Base-by-base conservation (phyloP, 805 yeast genomes). In the Geotrichum ghanense region DNA sequence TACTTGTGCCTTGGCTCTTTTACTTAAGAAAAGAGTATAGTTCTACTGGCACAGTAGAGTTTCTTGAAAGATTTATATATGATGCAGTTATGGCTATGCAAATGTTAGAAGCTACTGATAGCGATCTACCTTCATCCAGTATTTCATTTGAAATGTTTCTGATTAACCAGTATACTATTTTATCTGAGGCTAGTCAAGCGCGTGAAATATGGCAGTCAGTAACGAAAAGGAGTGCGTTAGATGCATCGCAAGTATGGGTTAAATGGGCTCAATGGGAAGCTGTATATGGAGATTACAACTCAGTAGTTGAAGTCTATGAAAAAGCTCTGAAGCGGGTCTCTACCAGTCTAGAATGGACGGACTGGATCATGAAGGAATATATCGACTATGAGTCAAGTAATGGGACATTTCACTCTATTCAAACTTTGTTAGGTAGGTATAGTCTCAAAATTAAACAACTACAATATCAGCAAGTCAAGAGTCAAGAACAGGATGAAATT, bases 201-300 rank as follows among this genome's bases (percentile, higher is more conserved):
- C 48, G 63, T 21, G 44, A 46, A 3, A 37, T 57, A 3, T 51
- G 67, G 44, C 46, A 55, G 3, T 40, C 40, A 20, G 45, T 71
- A 24, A 47, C 70, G 1, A 46, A 52, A 2, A 52, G 49, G 1
- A 68, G 61, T 45, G 46, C 55, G 0, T n/a, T 31, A 6, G 45
- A 53, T 2, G 73, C 75, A 52, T 58, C 67, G 23, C 76, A 71
- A 24, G 61, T 70, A 6, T 78, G 82, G 82, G 45, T 75, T 1
- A 63, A 60, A 43, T 67, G 70, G 3, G 57, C 62, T 42, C 59
- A 66, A 3, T 72, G 73, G 60, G 76, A 70, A 50, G 59, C 53
- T 35, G 50, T 59, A 16, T 49, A 60, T 41, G 65, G 64, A 5
- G 58, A 60, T 14, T 25, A 47, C 24, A 48, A 52, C 0, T 44